Conservation (phyloP, 2,329 filamentous ascomycete genomes). For the Colletotrichum magnum region DNA sequence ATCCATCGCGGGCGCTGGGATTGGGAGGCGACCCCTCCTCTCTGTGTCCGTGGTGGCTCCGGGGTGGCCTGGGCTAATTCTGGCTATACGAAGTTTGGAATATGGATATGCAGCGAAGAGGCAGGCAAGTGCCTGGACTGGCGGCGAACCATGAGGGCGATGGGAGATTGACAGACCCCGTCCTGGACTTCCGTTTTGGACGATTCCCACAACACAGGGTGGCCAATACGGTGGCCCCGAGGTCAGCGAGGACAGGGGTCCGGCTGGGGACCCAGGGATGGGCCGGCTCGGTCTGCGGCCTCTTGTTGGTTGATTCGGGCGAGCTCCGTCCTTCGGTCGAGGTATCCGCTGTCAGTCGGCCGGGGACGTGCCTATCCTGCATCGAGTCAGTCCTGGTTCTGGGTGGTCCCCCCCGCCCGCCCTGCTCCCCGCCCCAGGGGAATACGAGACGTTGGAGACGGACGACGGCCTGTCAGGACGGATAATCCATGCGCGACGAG, state of each 20-base stretch:
- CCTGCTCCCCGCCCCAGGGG: neutral
- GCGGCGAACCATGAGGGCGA: slow-evolving; percentile 38
- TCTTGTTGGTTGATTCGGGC: slow-evolving; percentile 38
- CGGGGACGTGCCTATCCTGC: slow-evolving; percentile 32
- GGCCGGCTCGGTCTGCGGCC: slow-evolving; percentile 21
- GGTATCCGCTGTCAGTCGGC: slow-evolving; percentile 39
- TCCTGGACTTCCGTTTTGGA: slow-evolving; percentile 37
- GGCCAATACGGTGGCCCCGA: slow-evolving; percentile 38
- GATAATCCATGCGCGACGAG: slow-evolving; percentile 33
- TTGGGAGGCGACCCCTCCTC: slow-evolving; percentile 25
- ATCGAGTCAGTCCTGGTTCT: slow-evolving; percentile 39
- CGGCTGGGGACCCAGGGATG: slow-evolving; percentile 16
- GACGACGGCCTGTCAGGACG: slow-evolving; percentile 32
- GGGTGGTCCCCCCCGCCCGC: slow-evolving; percentile 11
- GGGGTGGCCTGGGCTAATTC: slow-evolving; percentile 39
- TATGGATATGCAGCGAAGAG: slow-evolving; percentile 37
- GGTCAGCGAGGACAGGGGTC: slow-evolving; percentile 21
- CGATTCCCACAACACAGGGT: slow-evolving; percentile 28
- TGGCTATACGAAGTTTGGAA: slow-evolving; percentile 41
- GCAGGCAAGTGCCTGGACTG: slow-evolving; percentile 37
- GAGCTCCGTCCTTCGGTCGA: slow-evolving; percentile 38
- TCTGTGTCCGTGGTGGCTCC: slow-evolving; percentile 29
- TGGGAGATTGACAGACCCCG: slow-evolving; percentile 37
- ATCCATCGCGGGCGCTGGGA: slow-evolving; percentile 4
- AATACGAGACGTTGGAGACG: slow-evolving; percentile 39